Base-by-base conservation (phyloP, 2,329 filamentous ascomycete species). In the Pyricularia grisea region DNA sequence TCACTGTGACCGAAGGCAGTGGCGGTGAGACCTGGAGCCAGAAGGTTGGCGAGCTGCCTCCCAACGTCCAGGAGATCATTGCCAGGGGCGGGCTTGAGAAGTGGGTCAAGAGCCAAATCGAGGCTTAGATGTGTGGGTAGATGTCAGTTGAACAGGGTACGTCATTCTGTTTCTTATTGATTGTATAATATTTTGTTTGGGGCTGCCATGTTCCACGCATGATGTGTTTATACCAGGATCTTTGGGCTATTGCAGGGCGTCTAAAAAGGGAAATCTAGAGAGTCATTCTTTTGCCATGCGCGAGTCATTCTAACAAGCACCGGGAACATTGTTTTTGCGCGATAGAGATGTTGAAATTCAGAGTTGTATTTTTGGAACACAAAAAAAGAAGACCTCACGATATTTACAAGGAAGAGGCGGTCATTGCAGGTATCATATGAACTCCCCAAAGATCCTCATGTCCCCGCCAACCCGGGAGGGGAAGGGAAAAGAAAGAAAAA, bases 41-140 rank as follows among this genome's bases (percentile, higher is more conserved):
- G 76, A 92, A 91, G 80, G 92, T 97, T 0, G 92, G 70, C 25
- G 67, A 71, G 68, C 63, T 72, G 68, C 71, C 71, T 61, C 68
- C 70, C 5, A 97, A 94, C 75, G 91, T 97, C 69, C 93, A 97
- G 78, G 91, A 92, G 75, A 93, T 94, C 69, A 92, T 94, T 74
- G 90, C 91, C 0, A 79, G 84, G 67, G 92, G 92, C 2, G 93
- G 93, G 0, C 76, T 96, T 70, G 92, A 94, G 82, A 90, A 88
- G 72, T 96, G 92, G 93, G 91, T 95, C 11, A 90, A 91, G 84
- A 83, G 84, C 69, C 83, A 91, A 77, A 91, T 93, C 74, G 78
- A 96, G 58, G 67, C 55, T 23, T 68, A 61, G 25, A 61, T 25
- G 58, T 61, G 58, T 61, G n/a, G 58, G 58, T 61, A 61, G 17